phyloP scores from a whole-genome alignment of 305 asterid species.

The Stenogyne calaminthoides region DNA sequence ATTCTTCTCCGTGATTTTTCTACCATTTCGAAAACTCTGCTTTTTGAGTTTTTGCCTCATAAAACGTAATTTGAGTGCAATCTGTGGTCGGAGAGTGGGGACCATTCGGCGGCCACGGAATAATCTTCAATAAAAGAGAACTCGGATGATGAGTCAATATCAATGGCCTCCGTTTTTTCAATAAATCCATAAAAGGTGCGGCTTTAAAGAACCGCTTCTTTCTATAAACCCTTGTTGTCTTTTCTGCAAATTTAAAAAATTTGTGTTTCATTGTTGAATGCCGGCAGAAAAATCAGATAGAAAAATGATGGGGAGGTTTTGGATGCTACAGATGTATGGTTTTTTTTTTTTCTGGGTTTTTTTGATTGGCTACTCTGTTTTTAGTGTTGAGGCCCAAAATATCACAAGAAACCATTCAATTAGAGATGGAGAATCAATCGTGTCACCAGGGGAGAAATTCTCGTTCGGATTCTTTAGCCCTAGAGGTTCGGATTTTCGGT shows the following conservation, averaged over 20 bases:
- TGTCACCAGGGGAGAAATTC: slow-evolving; percentile 50
- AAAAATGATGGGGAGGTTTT: slow-evolving; percentile 33
- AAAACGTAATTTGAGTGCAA: neutral
- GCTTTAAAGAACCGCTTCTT: neutral
- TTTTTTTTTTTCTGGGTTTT: slow-evolving; percentile 26
- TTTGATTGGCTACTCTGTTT: slow-evolving; percentile 28
- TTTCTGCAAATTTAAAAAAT: neutral
- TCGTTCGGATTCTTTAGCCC: slow-evolving; percentile 80
- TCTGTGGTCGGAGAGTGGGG: slow-evolving; percentile 10
- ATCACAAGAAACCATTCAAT: slow-evolving; percentile 36
- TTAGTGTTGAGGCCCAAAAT: slow-evolving; percentile 35
- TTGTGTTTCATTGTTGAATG: neutral
- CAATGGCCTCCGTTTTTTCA: slow-evolving; percentile 27
- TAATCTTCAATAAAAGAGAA: slow-evolving; percentile 35
- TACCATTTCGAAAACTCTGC: neutral
- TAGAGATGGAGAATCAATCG: slow-evolving; percentile 53
- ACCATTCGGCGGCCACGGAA: slow-evolving; percentile 27
- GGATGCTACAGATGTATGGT: slow-evolving; percentile 3
- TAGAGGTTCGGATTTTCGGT: slow-evolving; percentile 42
- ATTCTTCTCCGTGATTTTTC: neutral
- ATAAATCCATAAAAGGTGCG: slow-evolving; percentile 23
- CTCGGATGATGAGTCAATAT: slow-evolving; percentile 14
- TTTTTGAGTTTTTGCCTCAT: neutral
- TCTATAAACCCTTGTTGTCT: neutral
- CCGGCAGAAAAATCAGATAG: neutral